These are phyloP conservation scores for Piromyces sp. DNA, from an alignment of 192 early-diverging fungal genomes.

Conservation along the genomic window DNA sequence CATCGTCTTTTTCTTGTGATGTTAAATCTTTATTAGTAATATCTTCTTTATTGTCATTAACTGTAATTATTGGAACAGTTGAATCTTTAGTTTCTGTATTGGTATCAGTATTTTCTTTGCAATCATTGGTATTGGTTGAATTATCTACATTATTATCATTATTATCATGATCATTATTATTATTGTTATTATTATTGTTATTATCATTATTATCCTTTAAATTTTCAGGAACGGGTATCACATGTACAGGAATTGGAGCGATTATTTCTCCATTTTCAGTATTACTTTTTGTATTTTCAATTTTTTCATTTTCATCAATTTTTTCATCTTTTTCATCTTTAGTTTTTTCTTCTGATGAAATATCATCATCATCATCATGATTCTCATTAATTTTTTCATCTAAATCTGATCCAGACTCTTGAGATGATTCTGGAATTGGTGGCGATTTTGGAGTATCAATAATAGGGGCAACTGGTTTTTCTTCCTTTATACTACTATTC, in stretches of 20 bases:
- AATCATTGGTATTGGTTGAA: no score
- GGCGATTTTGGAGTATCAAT: not conserved
- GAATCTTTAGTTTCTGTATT: not conserved
- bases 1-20: not conserved
- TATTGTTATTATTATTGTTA: not conserved
- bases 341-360: no score
- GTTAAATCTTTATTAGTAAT: not conserved
- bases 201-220: not conserved
- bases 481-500: not conserved
- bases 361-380: not conserved
- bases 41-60: not conserved
- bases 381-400: not conserved
- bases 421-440: not conserved
- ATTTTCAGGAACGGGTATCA: no score
- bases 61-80: not conserved
- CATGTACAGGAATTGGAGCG: no score
- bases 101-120: not conserved
- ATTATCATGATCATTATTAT: not conserved
- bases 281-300: no score
- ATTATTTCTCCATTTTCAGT: not conserved
- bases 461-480: not conserved
- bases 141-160: no score
- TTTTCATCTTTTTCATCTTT: not conserved
- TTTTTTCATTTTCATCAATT: not conserved
- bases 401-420: not conserved